Evolutionary conservation across 352 stramenopile genomes (phyloP), one percentile per base, ranked within the genome.

Genomic region (Phytophthora brassicae): DNA sequence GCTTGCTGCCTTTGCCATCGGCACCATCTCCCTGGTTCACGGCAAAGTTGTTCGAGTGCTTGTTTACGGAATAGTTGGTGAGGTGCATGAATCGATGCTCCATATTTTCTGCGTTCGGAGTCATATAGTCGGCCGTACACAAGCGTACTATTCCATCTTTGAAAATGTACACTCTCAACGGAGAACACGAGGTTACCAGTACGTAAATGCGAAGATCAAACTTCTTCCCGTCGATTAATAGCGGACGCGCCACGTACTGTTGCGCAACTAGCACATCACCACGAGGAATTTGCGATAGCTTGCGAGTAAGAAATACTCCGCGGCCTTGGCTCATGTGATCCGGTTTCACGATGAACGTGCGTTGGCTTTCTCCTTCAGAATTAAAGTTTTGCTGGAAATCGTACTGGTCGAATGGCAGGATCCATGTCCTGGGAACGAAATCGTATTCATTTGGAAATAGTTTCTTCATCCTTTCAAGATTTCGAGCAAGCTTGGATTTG

Each of bases 321-420:
- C 93, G 89, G 14, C 94, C 87, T 60, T 95, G 86, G 47, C 86
- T 93, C 49, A 75, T 88, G 66, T 93, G 81, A 46, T 94, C 91
- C 2, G 96, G 97, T 48, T 99, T 99, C 35, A 99, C 77, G 53
- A 99, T 99, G 56, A 97, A 99, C 3, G 92, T 97, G 38, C 76
- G 78, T 55, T 95, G 88, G 44, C 85, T 95, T n/a, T 86, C 64
- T n/a, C 92, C 94, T 43, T 90, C 82, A 13, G 70, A 64, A 51
- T 95, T 88, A 68, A 98, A 98, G 44, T 98, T 74, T 28, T 85
- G 74, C 59, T 94, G 83, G 62, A 99, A 98, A 24, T 97, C 85
- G 46, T 86, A 78, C 42, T 97, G 81, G 60, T 98, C 94, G 45
- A 95, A 90, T 17, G 97, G 97, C n/a, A 99, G 75, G 26, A 99